Conservation (phyloP, 1,139 yeast genomes). For the Suhomyces bokatorum region DNA sequence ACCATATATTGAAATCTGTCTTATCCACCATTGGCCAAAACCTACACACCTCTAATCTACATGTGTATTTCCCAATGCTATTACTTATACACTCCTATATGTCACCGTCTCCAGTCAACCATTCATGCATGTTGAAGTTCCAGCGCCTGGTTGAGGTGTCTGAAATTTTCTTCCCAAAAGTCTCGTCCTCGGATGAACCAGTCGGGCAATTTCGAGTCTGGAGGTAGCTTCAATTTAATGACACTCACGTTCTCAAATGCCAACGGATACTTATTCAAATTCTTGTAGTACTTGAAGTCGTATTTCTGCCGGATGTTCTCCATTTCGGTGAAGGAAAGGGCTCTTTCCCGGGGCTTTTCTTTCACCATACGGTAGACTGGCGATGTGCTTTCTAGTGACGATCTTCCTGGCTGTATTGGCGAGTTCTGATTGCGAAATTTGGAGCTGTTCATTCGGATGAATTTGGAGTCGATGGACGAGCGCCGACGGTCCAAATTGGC, state of each 20-base stretch:
- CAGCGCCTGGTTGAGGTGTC: conserved; percentile 6
- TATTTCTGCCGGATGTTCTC: conserved; percentile 25
- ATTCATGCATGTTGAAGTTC: not conserved
- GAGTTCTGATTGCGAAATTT: conserved; percentile 30
- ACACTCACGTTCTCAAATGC: conserved; percentile 40
- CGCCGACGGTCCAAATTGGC: conserved; percentile 32
- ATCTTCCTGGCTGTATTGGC: conserved; percentile 18
- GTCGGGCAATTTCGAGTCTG: conserved; percentile 59
- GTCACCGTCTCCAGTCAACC: not conserved
- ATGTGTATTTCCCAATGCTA: too few species aligned
- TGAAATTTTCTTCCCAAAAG: conserved; percentile 50
- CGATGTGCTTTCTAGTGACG: conserved; percentile 26
- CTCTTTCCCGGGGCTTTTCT: conserved; percentile 5
- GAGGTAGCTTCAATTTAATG: conserved; percentile 56
- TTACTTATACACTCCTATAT: too few species aligned
- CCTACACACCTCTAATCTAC: too few species aligned
- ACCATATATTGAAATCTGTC: too few species aligned
- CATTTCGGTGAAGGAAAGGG: conserved; percentile 21
- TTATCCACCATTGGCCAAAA: too few species aligned
- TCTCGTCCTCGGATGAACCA: conserved; percentile 71
- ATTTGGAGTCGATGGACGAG: conserved; percentile 38
- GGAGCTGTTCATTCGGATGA: conserved; percentile 23
- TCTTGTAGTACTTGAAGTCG: conserved; percentile 42
- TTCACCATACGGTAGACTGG: conserved; percentile 13
- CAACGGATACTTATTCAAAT: conserved; percentile 29